These are phyloP conservation scores for Moesziomyces sp. DNA, from an alignment of 1,284 basidiomycete genomes.

Conservation along the genomic window DNA sequence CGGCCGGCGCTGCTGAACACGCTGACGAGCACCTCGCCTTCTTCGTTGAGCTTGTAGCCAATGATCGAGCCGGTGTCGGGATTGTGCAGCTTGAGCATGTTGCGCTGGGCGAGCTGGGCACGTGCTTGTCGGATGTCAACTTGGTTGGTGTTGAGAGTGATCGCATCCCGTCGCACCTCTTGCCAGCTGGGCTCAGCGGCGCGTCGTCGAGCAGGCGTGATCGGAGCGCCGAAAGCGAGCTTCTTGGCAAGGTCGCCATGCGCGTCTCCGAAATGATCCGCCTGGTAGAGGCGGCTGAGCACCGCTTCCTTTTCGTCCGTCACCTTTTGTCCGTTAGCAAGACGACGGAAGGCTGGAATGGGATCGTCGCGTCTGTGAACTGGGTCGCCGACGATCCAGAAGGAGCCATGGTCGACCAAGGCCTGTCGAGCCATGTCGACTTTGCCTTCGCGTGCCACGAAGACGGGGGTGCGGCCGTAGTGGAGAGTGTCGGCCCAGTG, in stretches of 20 bases:
- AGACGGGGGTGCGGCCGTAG: too few species aligned
- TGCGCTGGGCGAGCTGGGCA: neutral
- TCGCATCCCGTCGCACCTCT: too few species aligned
- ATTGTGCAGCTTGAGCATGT: constrained; percentile 3
- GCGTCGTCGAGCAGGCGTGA: neutral
- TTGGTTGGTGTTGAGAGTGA: too few species aligned
- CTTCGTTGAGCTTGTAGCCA: neutral
- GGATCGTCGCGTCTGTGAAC: neutral
- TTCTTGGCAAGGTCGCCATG: constrained; percentile 5
- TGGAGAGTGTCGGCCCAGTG: too few species aligned
- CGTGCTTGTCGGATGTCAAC: neutral
- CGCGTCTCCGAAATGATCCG: neutral
- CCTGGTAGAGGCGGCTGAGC: neutral
- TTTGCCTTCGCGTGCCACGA: neutral
- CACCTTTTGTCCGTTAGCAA: neutral
- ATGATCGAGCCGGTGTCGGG: neutral
- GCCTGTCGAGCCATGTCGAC: constrained; percentile 1
- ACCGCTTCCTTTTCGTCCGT: too few species aligned
- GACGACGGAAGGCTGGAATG: neutral
- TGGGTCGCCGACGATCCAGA: neutral
- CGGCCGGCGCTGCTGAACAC: neutral
- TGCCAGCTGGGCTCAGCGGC: too few species aligned
- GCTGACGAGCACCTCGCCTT: neutral
- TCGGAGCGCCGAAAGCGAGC: constrained; percentile 2
- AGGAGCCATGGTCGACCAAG: neutral